Evolutionary conservation across 495 filamentous ascomycete genomes (phyloP).

Genomic region (Podospora conica): DNA sequence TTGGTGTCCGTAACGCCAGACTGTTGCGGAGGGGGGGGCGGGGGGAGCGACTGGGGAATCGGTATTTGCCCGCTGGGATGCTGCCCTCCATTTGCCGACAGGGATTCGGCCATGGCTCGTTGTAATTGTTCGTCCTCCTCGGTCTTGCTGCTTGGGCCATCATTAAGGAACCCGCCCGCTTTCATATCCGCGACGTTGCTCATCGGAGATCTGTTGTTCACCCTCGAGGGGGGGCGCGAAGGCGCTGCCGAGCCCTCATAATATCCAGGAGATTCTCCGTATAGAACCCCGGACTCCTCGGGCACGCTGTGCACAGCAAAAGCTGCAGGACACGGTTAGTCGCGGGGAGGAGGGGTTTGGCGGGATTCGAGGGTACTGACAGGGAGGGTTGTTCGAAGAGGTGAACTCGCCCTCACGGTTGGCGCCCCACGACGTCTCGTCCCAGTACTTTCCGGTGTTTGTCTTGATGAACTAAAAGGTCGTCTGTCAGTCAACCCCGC

Average conservation of each 20-base stretch:
- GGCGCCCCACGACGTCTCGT: constrained; percentile 40
- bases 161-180: constrained; percentile 20
- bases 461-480: not conserved
- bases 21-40: constrained; percentile 38
- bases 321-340: constrained; percentile 28
- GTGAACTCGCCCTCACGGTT: constrained; percentile 38
- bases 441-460: constrained; percentile 36
- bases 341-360: not conserved
- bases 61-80: not conserved
- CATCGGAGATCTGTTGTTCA: constrained; percentile 47
- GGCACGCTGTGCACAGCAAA: constrained; percentile 50
- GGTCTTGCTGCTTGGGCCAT: constrained; percentile 14
- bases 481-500: not conserved
- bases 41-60: constrained; percentile 30
- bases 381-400: constrained; percentile 1
- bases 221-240: constrained; percentile 64
- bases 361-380: constrained; percentile 14
- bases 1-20: constrained; percentile 32
- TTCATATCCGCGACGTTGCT: constrained; percentile 36
- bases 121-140: constrained; percentile 37
- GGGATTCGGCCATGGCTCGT: constrained; percentile 21
- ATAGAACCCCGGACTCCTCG: constrained; percentile 38
- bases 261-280: constrained; percentile 34
- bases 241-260: constrained; percentile 46
- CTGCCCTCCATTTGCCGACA: not conserved